Percentiles rank a stretch among this genome's conserved stretches.
phyloP scores from a whole-genome alignment of 192 early-diverging fungal species.

The Lobosporangium transversale region DNA sequence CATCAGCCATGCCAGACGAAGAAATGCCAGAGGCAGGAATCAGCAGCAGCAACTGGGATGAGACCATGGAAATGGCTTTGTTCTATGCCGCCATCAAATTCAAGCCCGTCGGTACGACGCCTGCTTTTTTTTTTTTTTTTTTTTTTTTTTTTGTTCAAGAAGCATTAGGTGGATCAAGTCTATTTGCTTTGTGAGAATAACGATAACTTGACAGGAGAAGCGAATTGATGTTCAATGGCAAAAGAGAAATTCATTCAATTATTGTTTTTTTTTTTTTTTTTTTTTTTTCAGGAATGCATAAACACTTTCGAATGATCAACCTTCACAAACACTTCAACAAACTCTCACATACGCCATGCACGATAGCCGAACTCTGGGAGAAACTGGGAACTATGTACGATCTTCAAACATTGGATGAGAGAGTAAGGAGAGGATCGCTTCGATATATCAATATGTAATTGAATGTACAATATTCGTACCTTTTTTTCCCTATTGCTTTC shows the following conservation, averaged over 20 bases:
- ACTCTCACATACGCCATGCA: slow-evolving; percentile 46
- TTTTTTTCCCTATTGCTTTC: too few relatives aligned
- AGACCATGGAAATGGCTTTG: slow-evolving; percentile 59
- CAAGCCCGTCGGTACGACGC: slow-evolving; percentile 60
- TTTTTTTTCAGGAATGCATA: slow-evolving; percentile 63
- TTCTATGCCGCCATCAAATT: slow-evolving; percentile 58
- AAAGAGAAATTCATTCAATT: too few relatives aligned
- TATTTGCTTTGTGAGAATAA: too few relatives aligned
- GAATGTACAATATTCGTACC: not conserved
- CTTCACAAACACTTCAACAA: slow-evolving; percentile 62
- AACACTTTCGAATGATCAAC: slow-evolving; percentile 65
- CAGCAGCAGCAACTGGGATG: slow-evolving; percentile 50
- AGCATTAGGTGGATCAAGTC: not conserved
- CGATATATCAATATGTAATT: too few relatives aligned
- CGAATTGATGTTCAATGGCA: too few relatives aligned
- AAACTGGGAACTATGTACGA: slow-evolving; percentile 57
- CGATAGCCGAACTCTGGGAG: slow-evolving; percentile 60
- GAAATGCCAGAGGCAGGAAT: slow-evolving; percentile 12
- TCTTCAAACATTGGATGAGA: slow-evolving; percentile 58
- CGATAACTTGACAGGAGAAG: too few relatives aligned
- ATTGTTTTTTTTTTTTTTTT: too few relatives aligned
- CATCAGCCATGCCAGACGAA: slow-evolving; percentile 10
- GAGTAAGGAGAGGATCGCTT: slow-evolving; percentile 46
- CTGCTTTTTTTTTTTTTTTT: too few relatives aligned
- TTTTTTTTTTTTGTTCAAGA: too few relatives aligned